Evolutionary conservation across 1,284 basidiomycete genomes (phyloP).

Genomic region (Sporisorium scitamineum): DNA sequence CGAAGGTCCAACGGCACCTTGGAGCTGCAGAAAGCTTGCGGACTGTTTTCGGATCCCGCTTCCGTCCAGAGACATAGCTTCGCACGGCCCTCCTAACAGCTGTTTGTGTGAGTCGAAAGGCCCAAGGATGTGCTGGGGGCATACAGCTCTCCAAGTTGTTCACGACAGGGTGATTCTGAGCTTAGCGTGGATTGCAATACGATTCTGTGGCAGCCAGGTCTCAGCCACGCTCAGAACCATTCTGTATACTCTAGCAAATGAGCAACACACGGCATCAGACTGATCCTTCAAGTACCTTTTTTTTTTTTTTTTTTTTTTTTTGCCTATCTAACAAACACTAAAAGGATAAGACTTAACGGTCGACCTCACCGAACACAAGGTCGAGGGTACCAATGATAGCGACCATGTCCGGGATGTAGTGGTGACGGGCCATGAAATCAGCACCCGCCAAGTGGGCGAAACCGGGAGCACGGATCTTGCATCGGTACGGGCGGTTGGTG

Average conservation of each 20-base stretch:
- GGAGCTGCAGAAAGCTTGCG: neutral
- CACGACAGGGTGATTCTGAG: no score
- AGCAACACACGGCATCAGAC: neutral
- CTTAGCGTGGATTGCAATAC: neutral
- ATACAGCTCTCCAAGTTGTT: neutral
- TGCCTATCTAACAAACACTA: conserved; percentile 20
- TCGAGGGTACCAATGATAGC: conserved; percentile 68
- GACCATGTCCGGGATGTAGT: conserved; percentile 67
- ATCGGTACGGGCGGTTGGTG: conserved; percentile 67
- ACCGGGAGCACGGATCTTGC: conserved; percentile 68
- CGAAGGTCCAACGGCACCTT: neutral
- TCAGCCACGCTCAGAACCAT: neutral
- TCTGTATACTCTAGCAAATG: neutral
- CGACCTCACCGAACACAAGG: conserved; percentile 69
- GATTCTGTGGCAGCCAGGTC: neutral
- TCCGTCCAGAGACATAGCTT: neutral
- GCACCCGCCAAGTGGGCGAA: conserved; percentile 68
- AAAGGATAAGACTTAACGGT: conserved; percentile 31
- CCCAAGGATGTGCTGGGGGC: neutral
- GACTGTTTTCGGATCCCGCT: neutral
- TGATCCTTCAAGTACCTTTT: neutral
- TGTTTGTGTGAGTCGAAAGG: no score
- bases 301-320: conserved; percentile 25
- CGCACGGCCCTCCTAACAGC: neutral
- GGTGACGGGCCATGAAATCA: conserved; percentile 66